Percentiles rank a stretch among this genome's conserved stretches.
Evolutionary conservation across 345 rosid species (phyloP).

Genomic region (Populus tremula): DNA sequence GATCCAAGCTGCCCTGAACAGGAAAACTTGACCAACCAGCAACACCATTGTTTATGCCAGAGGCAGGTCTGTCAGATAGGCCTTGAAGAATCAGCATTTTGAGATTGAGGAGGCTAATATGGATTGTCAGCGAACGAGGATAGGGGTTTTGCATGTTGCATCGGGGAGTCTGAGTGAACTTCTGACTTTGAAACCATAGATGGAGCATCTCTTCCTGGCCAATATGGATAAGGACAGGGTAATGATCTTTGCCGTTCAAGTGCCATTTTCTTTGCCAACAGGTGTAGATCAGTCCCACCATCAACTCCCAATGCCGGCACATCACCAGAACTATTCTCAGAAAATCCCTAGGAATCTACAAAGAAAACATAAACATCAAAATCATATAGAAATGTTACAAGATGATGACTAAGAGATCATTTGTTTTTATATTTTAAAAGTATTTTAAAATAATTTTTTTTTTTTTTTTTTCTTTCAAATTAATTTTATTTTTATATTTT

Average conservation of each 20-base stretch:
- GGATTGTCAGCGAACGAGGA: slow-evolving; percentile 37
- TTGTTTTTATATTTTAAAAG: too few species aligned
- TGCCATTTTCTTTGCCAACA: slow-evolving; percentile 66
- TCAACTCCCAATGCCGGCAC: slow-evolving; percentile 50
- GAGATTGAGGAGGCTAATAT: slow-evolving; percentile 52
- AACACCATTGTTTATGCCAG: slow-evolving; percentile 47
- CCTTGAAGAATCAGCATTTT: slow-evolving; percentile 83
- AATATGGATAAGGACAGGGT: slow-evolving; percentile 49
- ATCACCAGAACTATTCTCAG: slow-evolving; percentile 49
- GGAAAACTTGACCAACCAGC: slow-evolving; percentile 63
- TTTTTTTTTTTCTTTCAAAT: too few species aligned
- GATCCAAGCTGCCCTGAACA: slow-evolving; percentile 46
- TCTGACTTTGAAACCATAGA: slow-evolving; percentile 58
- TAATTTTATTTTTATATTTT: too few species aligned
- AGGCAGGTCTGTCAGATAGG: slow-evolving; percentile 52
- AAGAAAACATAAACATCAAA: slow-evolving; percentile 19
- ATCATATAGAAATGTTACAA: neutral
- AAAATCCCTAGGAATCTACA: slow-evolving; percentile 66
- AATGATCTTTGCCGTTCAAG: slow-evolving; percentile 74
- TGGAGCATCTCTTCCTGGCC: slow-evolving; percentile 72
- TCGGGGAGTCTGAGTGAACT: slow-evolving; percentile 40
- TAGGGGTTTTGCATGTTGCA: slow-evolving; percentile 37
- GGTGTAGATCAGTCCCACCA: slow-evolving; percentile 55
- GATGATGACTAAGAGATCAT: accelerated
- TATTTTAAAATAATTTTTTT: too few species aligned